A percentile compares a stretch with the other conserved stretches of the same genome.
Conservation (phyloP, 2,329 filamentous ascomycete genomes). For the Ophiocordyceps sinensis region DNA sequence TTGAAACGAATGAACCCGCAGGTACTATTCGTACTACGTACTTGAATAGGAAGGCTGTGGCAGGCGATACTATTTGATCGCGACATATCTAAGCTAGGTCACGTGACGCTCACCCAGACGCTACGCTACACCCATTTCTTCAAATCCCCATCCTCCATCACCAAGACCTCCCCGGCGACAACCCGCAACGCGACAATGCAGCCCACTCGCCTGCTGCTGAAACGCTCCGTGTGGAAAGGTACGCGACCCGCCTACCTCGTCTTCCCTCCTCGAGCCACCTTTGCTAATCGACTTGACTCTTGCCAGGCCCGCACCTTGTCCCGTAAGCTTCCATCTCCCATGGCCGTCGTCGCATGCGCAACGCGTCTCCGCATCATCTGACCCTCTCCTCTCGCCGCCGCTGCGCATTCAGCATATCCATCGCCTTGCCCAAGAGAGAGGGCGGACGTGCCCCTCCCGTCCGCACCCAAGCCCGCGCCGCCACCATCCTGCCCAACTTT, state of each 20-base stretch:
- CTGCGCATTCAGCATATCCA: conserved; percentile 36
- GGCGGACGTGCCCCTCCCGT: conserved; percentile 58
- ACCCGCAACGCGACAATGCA: conserved; percentile 36
- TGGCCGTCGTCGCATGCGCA: neutral
- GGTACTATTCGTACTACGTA: too few species aligned
- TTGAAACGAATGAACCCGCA: too few species aligned
- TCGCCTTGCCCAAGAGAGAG: conserved; percentile 40
- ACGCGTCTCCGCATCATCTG: too few species aligned
- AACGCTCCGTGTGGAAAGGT: conserved; percentile 86
- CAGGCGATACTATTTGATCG: too few species aligned
- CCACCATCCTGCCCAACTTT: conserved; percentile 85
- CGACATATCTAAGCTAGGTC: neutral
- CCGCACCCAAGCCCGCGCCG: conserved; percentile 72
- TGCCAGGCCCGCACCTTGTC: conserved; percentile 35
- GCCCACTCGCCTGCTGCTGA: conserved; percentile 51
- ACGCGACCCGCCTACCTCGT: conserved; percentile 8
- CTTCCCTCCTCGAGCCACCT: neutral
- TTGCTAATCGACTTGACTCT: neutral
- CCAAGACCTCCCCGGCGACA: neutral
- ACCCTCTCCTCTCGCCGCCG: too few species aligned
- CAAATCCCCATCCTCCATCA: neutral
- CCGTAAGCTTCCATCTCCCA: conserved; percentile 24
- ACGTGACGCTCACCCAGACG: neutral
- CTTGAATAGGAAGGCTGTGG: too few species aligned
- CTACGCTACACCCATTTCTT: too few species aligned